A percentile compares a stretch with the other conserved stretches of the same genome.
Evolutionary conservation across 2,329 filamentous ascomycete species (phyloP).

Genomic region (Exophiala phaeomuriformis): DNA sequence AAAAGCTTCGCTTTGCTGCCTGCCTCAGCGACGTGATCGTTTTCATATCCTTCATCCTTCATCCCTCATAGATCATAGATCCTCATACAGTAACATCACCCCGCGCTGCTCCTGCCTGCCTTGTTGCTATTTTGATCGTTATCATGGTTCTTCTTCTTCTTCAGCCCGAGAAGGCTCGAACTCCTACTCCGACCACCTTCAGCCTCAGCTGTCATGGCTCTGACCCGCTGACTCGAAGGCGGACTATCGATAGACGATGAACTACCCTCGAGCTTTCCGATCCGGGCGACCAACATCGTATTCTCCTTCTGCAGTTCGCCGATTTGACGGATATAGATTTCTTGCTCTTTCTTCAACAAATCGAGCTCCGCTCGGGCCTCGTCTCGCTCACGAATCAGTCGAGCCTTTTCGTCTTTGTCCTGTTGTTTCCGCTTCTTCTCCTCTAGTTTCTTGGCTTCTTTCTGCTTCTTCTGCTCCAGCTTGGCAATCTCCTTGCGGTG

Average conservation of each 20-base stretch:
- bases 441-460: slow-evolving; percentile 37
- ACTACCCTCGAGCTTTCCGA: slow-evolving; percentile 36
- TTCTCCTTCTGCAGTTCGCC: slow-evolving; percentile 53
- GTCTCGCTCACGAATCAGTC: slow-evolving; percentile 39
- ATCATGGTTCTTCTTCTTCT: slow-evolving; percentile 2
- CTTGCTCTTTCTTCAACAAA: slow-evolving; percentile 43
- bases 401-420: slow-evolving; percentile 37
- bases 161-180: slow-evolving; percentile 13
- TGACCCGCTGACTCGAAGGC: neutral
- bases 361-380: slow-evolving; percentile 43
- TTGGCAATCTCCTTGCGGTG: slow-evolving; percentile 35
- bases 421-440: slow-evolving; percentile 33
- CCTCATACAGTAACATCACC: neutral
- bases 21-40: no score
- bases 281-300: slow-evolving; percentile 41
- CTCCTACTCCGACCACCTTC: slow-evolving; percentile 13
- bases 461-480: slow-evolving; percentile 37
- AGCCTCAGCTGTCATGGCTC: slow-evolving; percentile 11
- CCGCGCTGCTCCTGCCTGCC: slow-evolving; percentile 9
- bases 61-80: neutral
- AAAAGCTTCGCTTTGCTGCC: no score
- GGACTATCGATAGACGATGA: slow-evolving; percentile 5
- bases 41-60: no score
- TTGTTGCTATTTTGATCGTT: slow-evolving; percentile 3
- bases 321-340: slow-evolving; percentile 38